Base-by-base conservation (phyloP, 2,329 filamentous ascomycete genomes). In the Colletotrichum camelliae region DNA sequence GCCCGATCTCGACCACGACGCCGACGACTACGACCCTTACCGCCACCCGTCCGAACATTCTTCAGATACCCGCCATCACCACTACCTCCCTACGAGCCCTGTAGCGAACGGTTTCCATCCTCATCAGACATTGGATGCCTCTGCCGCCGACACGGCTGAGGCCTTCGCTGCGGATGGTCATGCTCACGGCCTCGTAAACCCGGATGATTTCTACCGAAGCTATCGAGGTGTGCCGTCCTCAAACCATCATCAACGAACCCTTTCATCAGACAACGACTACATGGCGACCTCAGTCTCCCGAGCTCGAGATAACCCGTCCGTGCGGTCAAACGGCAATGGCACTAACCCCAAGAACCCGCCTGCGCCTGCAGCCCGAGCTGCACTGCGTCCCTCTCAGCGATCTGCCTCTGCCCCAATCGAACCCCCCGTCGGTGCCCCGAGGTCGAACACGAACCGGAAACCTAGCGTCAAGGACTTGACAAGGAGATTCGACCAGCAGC, bases 401-500 rank as follows among this genome's bases (percentile, higher is more conserved):
- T 91, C 91, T 31, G 88, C 86, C 70, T 93, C 91, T 58, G 90
- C 88, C 79, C 90, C 91, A 52, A 81, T 89, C 67, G 89, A 89
- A 76, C 87, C 87, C 79, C 87, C 84, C 78, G 78, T 83, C 55
- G 78, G 80, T 61, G 78, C 79, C 61, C 78, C 81, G 70, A 78
- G 77, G 65, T 77, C 78, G 73, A 85, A 81, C 76, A 80, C 85
- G 79, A 77, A 80, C 13, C 78, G 81, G 58, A 89, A 93, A 78
- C 88, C 92, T n/a, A 96, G 93, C 76, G 94, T 97, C 79, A 95
- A 93, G 85, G 94, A 97, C 81, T 88, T 97, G 77, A 93, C 94
- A 80, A 95, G 93, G 84, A 93, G 91, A 70, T 97, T 96, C 85
- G 94, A 96, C 83, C 91, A 93, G 58, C 73, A 67, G 81, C 92